These are phyloP conservation scores for Gillenia trifoliata DNA, from an alignment of 306 rosid genomes.

Conservation along the genomic window DNA sequence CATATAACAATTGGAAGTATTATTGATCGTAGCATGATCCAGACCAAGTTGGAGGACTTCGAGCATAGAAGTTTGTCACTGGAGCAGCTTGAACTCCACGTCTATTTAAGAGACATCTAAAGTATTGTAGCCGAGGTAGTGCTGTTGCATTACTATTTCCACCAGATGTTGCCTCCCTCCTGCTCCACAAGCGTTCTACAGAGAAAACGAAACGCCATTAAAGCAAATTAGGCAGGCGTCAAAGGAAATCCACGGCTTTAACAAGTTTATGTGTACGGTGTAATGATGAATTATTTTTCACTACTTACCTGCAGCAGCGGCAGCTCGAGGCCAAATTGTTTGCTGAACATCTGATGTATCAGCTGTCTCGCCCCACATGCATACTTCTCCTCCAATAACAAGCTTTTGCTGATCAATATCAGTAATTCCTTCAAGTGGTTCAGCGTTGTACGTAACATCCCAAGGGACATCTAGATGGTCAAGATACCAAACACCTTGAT, in stretches of 20 bases:
- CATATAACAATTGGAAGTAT: constrained; percentile 12
- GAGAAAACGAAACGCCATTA: constrained; percentile 14
- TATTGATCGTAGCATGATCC: constrained; percentile 86
- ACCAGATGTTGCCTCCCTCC: constrained; percentile 30
- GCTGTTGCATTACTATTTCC: constrained; percentile 39
- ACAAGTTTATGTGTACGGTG: background rate
- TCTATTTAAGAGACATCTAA: constrained; percentile 74
- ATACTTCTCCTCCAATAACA: constrained; percentile 93
- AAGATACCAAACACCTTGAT: constrained; percentile 94
- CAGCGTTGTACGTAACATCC: constrained; percentile 69
- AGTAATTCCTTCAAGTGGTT: constrained; percentile 73
- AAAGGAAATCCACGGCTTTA: background rate
- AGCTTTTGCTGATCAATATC: constrained; percentile 58
- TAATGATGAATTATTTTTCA: background rate
- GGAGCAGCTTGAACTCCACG: constrained; percentile 93
- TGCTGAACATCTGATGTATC: constrained; percentile 83
- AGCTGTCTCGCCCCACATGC: constrained; percentile 93
- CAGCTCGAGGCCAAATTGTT: constrained; percentile 99
- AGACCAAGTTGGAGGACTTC: constrained; percentile 65
- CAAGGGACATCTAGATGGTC: constrained; percentile 98
- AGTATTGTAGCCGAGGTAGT: constrained; percentile 62
- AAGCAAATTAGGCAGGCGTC: background rate
- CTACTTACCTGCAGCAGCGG: constrained; percentile 90
- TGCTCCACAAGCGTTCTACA: constrained; percentile 88
- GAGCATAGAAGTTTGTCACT: constrained; percentile 54